Evolutionary conservation across 345 rosid species (phyloP).

Genomic region (Syzygium aromaticum): DNA sequence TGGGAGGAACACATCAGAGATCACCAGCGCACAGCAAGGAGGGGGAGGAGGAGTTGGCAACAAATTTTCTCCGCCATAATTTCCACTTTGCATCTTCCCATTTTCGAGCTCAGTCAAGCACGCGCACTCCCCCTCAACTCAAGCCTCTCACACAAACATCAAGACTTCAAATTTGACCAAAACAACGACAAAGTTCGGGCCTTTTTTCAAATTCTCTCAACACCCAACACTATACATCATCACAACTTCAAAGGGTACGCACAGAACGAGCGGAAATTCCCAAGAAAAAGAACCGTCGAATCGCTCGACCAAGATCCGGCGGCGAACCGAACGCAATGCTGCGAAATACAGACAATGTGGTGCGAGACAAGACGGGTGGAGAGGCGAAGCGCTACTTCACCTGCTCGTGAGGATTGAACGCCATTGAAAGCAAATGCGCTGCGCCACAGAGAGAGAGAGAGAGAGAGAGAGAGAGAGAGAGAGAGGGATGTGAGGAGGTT

Average conservation of each 20-base stretch:
- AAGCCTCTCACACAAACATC: not conserved
- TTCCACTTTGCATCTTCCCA: not conserved
- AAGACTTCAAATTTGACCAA: not conserved
- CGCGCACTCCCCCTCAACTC: not conserved
- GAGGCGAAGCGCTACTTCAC: conserved; percentile 3
- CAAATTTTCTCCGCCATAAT: not conserved
- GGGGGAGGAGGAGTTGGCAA: not conserved
- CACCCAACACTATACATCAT: not conserved
- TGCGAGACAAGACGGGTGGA: not conserved
- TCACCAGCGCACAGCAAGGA: not conserved
- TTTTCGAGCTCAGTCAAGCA: not conserved
- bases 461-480: not conserved
- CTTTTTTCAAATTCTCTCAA: not conserved
- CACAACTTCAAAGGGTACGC: not conserved
- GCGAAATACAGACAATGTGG: not conserved
- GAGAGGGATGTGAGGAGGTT: not conserved
- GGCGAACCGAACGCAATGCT: not conserved
- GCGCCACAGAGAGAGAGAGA: no score
- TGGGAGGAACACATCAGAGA: not conserved
- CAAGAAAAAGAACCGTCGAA: not conserved
- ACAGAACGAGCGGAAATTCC: not conserved
- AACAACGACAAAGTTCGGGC: not conserved
- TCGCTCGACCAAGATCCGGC: not conserved
- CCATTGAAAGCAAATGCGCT: conserved; percentile 4
- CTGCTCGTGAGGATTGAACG: conserved; percentile 12